Percentiles rank a stretch among this genome's conserved stretches.
Evolutionary conservation across 2,329 filamentous ascomycete species (phyloP).

Genomic region (Penicillium sp.): DNA sequence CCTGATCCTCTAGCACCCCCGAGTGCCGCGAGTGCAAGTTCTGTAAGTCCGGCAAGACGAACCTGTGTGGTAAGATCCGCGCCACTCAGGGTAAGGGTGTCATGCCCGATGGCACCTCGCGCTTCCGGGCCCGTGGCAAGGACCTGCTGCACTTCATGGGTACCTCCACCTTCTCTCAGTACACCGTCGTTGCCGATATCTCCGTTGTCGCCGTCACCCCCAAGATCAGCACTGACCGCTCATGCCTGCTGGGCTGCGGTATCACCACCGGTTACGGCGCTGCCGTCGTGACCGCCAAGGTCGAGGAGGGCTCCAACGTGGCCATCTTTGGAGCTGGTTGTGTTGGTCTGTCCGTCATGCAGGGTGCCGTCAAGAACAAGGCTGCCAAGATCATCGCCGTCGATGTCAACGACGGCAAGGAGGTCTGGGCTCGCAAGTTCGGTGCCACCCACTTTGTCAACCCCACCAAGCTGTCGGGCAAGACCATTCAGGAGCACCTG

Average conservation of each 20-base stretch:
- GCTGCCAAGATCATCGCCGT: slow-evolving; percentile 68
- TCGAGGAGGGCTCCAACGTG: slow-evolving; percentile 86
- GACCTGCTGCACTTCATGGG: slow-evolving; percentile 99
- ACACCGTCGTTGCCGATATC: slow-evolving; percentile 98
- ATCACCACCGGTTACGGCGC: slow-evolving; percentile 99
- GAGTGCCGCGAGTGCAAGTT: slow-evolving; percentile 99
- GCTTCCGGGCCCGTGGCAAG: slow-evolving; percentile 94
- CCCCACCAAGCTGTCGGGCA: slow-evolving; percentile 73
- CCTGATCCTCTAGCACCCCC: slow-evolving; percentile 70
- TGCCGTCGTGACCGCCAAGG: slow-evolving; percentile 86
- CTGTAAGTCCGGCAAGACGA: slow-evolving; percentile 99
- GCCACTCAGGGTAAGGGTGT: slow-evolving; percentile 93
- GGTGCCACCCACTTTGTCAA: slow-evolving; percentile 97
- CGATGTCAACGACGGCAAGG: slow-evolving; percentile 85
- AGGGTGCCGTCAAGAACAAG: slow-evolving; percentile 85
- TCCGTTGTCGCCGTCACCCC: slow-evolving; percentile 92
- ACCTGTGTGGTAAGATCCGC: slow-evolving; percentile 98
- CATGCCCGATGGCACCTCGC: slow-evolving; percentile 95
- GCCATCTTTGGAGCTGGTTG: slow-evolving; percentile 96
- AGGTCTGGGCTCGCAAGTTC: slow-evolving; percentile 91
- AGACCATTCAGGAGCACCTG: slow-evolving; percentile 88
- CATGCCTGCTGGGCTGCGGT: slow-evolving; percentile 93
- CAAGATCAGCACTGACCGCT: slow-evolving; percentile 92
- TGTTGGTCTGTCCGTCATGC: slow-evolving; percentile 92
- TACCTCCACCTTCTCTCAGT: slow-evolving; percentile 97